Percentiles rank a stretch among this genome's conserved stretches.
Conservation (phyloP, 2,329 filamentous ascomycete species). For the Talaromyces albobiverticillius region DNA sequence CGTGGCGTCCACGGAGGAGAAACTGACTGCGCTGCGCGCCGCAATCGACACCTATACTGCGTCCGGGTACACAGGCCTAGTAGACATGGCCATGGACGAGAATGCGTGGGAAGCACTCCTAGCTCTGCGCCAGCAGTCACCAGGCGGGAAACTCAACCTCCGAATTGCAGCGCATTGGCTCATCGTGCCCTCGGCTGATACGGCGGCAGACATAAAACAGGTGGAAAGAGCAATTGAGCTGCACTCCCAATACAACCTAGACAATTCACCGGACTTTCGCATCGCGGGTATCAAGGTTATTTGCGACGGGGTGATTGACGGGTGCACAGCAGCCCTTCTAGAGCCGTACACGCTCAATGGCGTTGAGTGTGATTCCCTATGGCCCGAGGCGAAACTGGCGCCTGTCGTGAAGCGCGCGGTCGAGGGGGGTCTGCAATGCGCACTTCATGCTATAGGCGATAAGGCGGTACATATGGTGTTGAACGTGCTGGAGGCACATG, state of each 20-base stretch:
- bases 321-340: conserved; percentile 49
- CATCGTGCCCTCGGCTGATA: conserved; percentile 41
- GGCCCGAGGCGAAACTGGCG: conserved; percentile 41
- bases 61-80: conserved; percentile 47
- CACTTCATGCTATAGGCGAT: conserved; percentile 54
- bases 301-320: conserved; percentile 51
- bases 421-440: conserved; percentile 45
- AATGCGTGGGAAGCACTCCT: conserved; percentile 46
- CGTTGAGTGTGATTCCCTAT: conserved; percentile 45
- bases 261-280: conserved; percentile 40
- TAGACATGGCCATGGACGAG: conserved; percentile 55
- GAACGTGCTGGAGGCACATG: conserved; percentile 41
- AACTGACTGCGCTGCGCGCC: conserved; percentile 37
- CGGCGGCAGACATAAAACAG: conserved; percentile 38
- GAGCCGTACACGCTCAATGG: conserved; percentile 46
- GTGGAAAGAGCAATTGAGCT: conserved; percentile 47
- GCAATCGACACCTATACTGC: conserved; percentile 44
- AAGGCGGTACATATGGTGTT: conserved; percentile 46
- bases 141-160: conserved; percentile 35
- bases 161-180: conserved; percentile 50
- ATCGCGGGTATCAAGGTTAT: conserved; percentile 52
- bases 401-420: conserved; percentile 46
- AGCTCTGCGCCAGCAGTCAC: conserved; percentile 29
- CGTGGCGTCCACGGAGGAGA: conserved; percentile 43
- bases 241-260: conserved; percentile 36